Base-by-base conservation (phyloP, 345 rosid genomes). In the Aquilaria yunnanensis region DNA sequence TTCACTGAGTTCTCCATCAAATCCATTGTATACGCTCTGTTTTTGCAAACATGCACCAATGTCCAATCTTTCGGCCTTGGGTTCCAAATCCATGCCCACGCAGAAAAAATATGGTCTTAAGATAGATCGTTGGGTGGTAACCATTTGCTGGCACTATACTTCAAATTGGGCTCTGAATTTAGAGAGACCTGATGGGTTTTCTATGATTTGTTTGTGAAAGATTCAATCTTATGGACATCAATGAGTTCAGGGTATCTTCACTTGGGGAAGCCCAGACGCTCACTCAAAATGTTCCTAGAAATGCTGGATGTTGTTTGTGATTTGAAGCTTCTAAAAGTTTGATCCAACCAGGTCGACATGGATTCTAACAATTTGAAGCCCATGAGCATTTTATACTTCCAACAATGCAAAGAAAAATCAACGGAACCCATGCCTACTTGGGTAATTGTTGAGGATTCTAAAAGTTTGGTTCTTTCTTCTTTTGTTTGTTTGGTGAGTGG, bases 141-240 rank as follows among this genome's bases (percentile, higher is more conserved):
- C 61, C 79, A 94, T 69, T 79, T 93, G 72, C 87, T 93, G 32
- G 75, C 97, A 12, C 59, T 88, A 7, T 93, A 90, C 54, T 86
- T 86, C 70, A 93, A 90, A 75, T 32, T 88, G 75, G 80, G 89
- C 12, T 54, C 77, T 32, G 79, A 78, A 69, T 76, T 90, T 70
- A 71, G 51, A 8, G 85, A 85, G 54, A 83, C 92, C n/a, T 72
- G 83, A 70, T 81, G 78, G 34, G 82, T 83, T 56, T 93, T 90
- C 65, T 81, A 88, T 51, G 85, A 86, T 7, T 66, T 80, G 67
- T 69, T 74, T 68, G 61, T 66, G 1, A 84, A 85, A 71, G 98
- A 93, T 63, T 87, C 69, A 14, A 79, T 90, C 54, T 85, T 97
- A 1, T 93, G 97, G 96, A 85, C 85, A 54, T 85, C 96, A 6